These are phyloP conservation scores for Colletotrichum euphorbiae DNA, from an alignment of 2,329 filamentous ascomycete species.

Conservation along the genomic window DNA sequence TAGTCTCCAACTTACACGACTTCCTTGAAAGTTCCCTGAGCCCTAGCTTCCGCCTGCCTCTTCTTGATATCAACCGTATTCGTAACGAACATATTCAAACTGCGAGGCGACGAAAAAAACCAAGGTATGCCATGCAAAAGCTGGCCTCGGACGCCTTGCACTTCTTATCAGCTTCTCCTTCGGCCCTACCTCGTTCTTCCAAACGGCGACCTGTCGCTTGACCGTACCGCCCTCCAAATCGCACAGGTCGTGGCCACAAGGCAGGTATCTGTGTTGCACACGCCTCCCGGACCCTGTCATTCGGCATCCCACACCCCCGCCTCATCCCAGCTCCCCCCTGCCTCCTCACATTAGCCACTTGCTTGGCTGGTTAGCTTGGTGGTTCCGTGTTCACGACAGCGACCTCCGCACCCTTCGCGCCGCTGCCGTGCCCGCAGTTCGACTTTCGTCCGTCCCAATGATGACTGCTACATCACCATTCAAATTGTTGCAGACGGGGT, in stretches of 20 bases:
- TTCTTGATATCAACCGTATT: not conserved
- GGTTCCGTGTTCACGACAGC: not conserved
- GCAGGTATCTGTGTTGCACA: conserved; percentile 5
- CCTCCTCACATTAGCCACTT: conserved; percentile 33
- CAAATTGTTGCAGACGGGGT: conserved; percentile 3
- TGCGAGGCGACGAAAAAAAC: not conserved
- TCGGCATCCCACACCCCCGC: conserved; percentile 24
- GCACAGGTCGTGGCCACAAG: conserved; percentile 1
- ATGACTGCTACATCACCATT: conserved; percentile 4
- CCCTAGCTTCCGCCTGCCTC: not conserved
- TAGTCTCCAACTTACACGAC: not conserved
- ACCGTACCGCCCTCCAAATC: conserved; percentile 15
- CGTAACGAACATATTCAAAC: not conserved
- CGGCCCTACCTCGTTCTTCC: conserved; percentile 32
- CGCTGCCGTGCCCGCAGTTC: conserved; percentile 1
- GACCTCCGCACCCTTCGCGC: conserved; percentile 6
- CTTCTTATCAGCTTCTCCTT: conserved; percentile 32
- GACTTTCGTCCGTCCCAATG: not conserved
- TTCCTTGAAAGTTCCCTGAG: not conserved
- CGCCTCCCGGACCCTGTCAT: conserved; percentile 14
- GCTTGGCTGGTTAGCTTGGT: conserved; percentile 22
- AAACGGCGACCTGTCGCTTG: not conserved
- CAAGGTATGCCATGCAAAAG: not conserved
- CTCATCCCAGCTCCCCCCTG: conserved; percentile 29
- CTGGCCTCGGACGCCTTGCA: conserved; percentile 17